These are phyloP conservation scores for Poterioochromonas sp. DNA, from an alignment of 352 stramenopile genomes.

Conservation along the genomic window DNA sequence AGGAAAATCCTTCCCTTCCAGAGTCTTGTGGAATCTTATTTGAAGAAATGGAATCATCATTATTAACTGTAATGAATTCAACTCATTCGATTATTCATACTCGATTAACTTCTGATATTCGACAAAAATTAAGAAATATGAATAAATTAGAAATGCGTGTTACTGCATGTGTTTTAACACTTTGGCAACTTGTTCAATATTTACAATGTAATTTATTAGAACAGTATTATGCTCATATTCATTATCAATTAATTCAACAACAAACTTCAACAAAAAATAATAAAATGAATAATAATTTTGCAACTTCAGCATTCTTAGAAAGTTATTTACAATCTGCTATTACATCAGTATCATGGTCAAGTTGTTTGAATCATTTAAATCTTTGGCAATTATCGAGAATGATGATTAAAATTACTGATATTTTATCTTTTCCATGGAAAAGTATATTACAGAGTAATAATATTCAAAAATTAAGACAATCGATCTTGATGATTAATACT, in stretches of 20 bases:
- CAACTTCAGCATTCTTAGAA: too few relatives aligned
- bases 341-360: too few relatives aligned
- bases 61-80: background rate
- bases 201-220: background rate
- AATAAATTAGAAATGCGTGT: conserved; percentile 14
- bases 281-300: background rate
- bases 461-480: too few relatives aligned
- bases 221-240: too few relatives aligned
- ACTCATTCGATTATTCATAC: background rate
- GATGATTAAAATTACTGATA: background rate
- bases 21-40: conserved; percentile 28
- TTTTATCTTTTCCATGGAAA: background rate
- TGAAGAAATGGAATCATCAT: conserved; percentile 12
- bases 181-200: conserved; percentile 24
- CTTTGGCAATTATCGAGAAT: conserved; percentile 14
- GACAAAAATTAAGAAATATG: background rate
- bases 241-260: too few relatives aligned
- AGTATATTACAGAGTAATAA: too few relatives aligned
- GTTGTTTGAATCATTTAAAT: conserved; percentile 8
- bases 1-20: background rate
- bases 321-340: too few relatives aligned
- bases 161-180: background rate
- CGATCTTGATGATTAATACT: too few relatives aligned
- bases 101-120: background rate
- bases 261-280: background rate